These are phyloP conservation scores for Wickerhamomyces pijperi DNA, from an alignment of 805 yeast genomes.

Conservation along the genomic window DNA sequence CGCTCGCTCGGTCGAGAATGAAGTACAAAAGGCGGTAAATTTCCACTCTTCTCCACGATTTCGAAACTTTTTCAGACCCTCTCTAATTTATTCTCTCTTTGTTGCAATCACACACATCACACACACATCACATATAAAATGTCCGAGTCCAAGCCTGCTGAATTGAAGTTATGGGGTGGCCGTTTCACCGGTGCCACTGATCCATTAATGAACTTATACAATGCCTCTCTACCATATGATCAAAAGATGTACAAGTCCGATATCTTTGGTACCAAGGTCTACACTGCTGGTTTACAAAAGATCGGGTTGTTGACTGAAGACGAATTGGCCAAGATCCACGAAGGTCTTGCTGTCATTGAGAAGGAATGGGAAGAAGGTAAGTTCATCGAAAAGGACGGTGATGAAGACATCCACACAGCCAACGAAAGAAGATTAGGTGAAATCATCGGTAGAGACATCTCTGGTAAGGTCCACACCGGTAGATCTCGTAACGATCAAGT, in stretches of 20 bases:
- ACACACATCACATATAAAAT: not conserved
- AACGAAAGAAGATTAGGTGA: conserved; percentile 97
- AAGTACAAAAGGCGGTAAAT: no score
- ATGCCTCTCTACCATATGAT: conserved; percentile 94
- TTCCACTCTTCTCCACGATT: no score
- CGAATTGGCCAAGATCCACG: conserved; percentile 73
- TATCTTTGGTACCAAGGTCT: conserved; percentile 86
- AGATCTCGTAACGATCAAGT: conserved; percentile 98
- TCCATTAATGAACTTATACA: conserved; percentile 94
- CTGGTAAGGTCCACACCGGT: conserved; percentile 99
- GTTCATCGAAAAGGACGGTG: conserved; percentile 75
- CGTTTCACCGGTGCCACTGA: conserved; percentile 95
- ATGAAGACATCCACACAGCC: conserved; percentile 98
- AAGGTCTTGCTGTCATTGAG: conserved; percentile 62
- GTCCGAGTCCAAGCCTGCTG: conserved; percentile 24
- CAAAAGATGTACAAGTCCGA: conserved; percentile 92
- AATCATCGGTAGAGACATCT: conserved; percentile 81
- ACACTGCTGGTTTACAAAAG: conserved; percentile 77
- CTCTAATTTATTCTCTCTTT: no score
- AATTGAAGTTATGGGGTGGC: conserved; percentile 92
- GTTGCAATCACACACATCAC: not conserved
- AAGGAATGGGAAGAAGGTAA: conserved; percentile 68
- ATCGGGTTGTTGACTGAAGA: conserved; percentile 61
- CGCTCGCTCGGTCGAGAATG: no score
- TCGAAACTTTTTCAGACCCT: no score